These are phyloP conservation scores for Phytopythium oedochilum DNA, from an alignment of 352 stramenopile genomes.

Conservation along the genomic window DNA sequence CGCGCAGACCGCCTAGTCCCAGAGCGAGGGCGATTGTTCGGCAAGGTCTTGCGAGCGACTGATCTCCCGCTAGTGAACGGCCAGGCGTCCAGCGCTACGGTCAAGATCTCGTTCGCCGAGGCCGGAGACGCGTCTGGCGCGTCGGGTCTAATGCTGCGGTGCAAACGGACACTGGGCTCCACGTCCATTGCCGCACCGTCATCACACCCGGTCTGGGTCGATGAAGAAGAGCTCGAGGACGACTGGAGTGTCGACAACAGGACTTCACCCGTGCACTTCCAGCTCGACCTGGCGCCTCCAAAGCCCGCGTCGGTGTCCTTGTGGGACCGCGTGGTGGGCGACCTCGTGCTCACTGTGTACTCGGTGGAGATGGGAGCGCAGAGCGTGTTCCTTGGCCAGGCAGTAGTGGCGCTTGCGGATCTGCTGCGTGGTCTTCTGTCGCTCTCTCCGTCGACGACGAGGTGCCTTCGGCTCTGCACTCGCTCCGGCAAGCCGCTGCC, in stretches of 20 bases:
- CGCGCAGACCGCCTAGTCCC: conserved; percentile 6
- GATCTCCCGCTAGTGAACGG: conserved; percentile 16
- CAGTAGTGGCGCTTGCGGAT: conserved; percentile 28
- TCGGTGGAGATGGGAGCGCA: conserved; percentile 1
- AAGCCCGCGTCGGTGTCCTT: conserved; percentile 12
- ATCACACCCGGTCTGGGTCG: conserved; percentile 43
- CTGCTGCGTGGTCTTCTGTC: conserved; percentile 31
- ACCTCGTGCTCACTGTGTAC: conserved; percentile 64
- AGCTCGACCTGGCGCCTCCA: conserved; percentile 41
- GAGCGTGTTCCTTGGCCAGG: conserved; percentile 56
- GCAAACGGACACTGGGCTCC: conserved; percentile 43
- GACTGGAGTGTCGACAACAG: not conserved
- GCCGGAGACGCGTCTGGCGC: conserved; percentile 13
- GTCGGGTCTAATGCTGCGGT: conserved; percentile 50
- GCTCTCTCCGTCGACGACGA: conserved; percentile 14
- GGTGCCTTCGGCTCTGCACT: conserved; percentile 27
- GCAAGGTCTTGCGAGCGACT: conserved; percentile 37
- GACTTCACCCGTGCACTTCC: conserved; percentile 20
- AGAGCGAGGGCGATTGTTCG: conserved; percentile 32
- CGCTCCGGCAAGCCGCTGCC: conserved; percentile 28
- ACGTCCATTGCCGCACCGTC: conserved; percentile 22
- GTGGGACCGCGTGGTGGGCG: conserved; percentile 49
- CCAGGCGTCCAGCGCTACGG: conserved; percentile 29
- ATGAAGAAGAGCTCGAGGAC: conserved; percentile 15
- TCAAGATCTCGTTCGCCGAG: conserved; percentile 52